phyloP scores from a whole-genome alignment of 2,329 filamentous ascomycete genomes.

The Neonectria faginata region DNA sequence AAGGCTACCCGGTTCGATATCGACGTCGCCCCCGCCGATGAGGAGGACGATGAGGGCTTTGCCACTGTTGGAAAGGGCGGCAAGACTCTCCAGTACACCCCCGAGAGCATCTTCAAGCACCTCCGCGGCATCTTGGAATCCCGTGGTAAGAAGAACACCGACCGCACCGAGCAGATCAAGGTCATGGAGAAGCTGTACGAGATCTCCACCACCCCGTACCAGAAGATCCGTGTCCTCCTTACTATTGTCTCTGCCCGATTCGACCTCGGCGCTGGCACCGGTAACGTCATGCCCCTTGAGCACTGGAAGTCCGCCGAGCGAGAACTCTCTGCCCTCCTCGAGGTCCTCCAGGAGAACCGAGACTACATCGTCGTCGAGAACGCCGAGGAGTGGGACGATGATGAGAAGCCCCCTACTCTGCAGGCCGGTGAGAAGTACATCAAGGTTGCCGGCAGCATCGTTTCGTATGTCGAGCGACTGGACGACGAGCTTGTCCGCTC shows the following conservation, averaged over 20 bases:
- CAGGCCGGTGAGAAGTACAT: conserved; percentile 81
- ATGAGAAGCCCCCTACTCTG: conserved; percentile 88
- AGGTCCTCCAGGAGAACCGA: conserved; percentile 81
- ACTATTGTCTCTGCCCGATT: conserved; percentile 94
- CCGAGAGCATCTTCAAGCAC: conserved; percentile 98
- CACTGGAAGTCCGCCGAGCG: conserved; percentile 96
- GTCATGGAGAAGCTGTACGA: conserved; percentile 97
- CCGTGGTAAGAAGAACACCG: conserved; percentile 98
- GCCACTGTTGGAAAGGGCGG: conserved; percentile 89
- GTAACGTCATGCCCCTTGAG: conserved; percentile 89
- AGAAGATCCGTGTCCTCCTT: conserved; percentile 90
- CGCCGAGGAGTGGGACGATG: conserved; percentile 98
- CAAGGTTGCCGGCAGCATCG: conserved; percentile 92
- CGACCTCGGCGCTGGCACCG: conserved; percentile 83
- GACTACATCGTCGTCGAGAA: conserved; percentile 89
- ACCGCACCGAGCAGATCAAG: conserved; percentile 92
- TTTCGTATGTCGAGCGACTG: conserved; percentile 93
- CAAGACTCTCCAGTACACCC: conserved; percentile 89
- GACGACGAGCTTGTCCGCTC: conserved; percentile 98
- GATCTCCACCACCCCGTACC: conserved; percentile 91
- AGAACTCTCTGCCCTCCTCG: conserved; percentile 82
- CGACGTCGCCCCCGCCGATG: conserved; percentile 60
- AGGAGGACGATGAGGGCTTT: conserved; percentile 87
- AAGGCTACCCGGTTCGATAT: conserved; percentile 54
- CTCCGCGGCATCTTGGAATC: conserved; percentile 93